phyloP scores from a whole-genome alignment of 805 yeast genomes.

The Kodamaea hsintzibuensis region DNA sequence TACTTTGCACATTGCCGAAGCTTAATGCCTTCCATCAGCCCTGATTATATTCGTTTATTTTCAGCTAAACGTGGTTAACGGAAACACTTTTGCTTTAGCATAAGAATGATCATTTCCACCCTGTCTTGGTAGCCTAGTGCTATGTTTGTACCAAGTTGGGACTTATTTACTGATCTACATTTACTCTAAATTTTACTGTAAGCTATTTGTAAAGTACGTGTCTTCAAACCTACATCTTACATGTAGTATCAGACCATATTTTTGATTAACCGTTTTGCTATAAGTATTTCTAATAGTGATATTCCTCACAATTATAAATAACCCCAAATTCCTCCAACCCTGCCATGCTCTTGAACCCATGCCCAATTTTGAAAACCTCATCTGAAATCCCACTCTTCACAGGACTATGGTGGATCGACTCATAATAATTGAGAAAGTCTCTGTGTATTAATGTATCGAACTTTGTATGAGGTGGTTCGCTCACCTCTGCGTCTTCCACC shows the following conservation, averaged over 20 bases:
- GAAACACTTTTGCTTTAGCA: slow-evolving; percentile 50
- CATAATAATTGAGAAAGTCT: slow-evolving; percentile 8
- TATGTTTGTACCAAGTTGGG: slow-evolving; percentile 20
- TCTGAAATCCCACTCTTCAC: neutral
- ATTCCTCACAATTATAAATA: neutral
- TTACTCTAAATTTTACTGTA: neutral
- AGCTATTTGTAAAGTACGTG: neutral
- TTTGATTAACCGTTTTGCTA: too few species aligned
- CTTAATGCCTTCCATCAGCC: slow-evolving; percentile 51
- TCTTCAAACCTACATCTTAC: too few species aligned
- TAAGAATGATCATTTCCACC: slow-evolving; percentile 49
- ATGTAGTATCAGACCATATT: too few species aligned
- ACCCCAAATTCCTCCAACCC: neutral
- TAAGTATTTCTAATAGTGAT: neutral
- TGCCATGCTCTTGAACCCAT: neutral
- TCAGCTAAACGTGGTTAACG: slow-evolving; percentile 48
- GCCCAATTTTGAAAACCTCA: neutral
- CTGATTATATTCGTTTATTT: slow-evolving; percentile 50
- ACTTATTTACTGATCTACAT: slow-evolving; percentile 35
- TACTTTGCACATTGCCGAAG: slow-evolving; percentile 26
- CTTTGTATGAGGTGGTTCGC: slow-evolving; percentile 1
- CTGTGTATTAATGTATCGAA: slow-evolving; percentile 10
- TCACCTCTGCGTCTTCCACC: neutral
- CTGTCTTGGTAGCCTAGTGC: slow-evolving; percentile 24
- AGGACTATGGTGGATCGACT: slow-evolving; percentile 4